Conservation (phyloP, 495 filamentous ascomycete species). For the Articulospora tetracladia region DNA sequence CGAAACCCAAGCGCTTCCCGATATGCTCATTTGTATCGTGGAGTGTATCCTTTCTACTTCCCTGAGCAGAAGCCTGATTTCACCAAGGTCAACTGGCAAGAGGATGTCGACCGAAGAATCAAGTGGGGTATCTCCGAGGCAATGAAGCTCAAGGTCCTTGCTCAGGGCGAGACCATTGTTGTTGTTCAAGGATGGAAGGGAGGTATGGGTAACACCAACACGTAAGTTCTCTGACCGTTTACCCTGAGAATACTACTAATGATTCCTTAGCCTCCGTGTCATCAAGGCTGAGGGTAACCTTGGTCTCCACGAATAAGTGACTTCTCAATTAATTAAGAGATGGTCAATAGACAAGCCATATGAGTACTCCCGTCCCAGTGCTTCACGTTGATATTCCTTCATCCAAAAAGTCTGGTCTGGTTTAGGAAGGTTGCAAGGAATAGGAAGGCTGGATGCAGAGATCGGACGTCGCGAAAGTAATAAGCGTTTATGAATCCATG, state of each 20-base stretch:
- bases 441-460: not conserved
- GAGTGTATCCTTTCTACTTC: slow-evolving; percentile 96
- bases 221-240: slow-evolving; percentile 33
- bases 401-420: not conserved
- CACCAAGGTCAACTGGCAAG: slow-evolving; percentile 83
- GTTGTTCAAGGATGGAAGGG: slow-evolving; percentile 98
- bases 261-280: slow-evolving; percentile 37
- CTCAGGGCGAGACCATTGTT: slow-evolving; percentile 78
- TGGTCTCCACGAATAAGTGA: slow-evolving; percentile 26
- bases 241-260: slow-evolving; percentile 8
- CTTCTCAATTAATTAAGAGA: not conserved
- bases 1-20: slow-evolving; percentile 77
- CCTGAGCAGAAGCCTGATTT: slow-evolving; percentile 93
- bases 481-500: too few relatives aligned
- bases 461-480: too few relatives aligned
- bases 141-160: slow-evolving; percentile 77
- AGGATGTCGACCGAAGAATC: slow-evolving; percentile 94
- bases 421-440: not conserved
- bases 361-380: not conserved
- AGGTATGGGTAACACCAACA: slow-evolving; percentile 98
- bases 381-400: not conserved
- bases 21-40: slow-evolving; percentile 94
- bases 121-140: slow-evolving; percentile 90
- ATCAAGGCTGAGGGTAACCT: slow-evolving; percentile 52
- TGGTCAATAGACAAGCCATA: not conserved